These are phyloP conservation scores for Sugiyamaella sp. DNA, from an alignment of 1,139 yeast genomes.

Conservation along the genomic window DNA sequence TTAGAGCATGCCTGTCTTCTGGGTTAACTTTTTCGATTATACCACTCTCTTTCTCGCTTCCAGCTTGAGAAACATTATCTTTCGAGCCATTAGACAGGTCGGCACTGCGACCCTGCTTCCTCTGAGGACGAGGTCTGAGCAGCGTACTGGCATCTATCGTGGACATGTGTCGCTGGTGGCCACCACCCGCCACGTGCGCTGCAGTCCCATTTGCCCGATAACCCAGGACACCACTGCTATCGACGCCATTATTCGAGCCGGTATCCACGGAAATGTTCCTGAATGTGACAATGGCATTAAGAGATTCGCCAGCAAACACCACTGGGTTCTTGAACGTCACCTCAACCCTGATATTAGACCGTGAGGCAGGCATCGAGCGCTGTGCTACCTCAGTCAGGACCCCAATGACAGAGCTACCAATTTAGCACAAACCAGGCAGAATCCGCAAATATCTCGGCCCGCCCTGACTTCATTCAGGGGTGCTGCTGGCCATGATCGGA, in stretches of 20 bases:
- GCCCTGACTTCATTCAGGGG: neutral
- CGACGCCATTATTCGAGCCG: conserved; percentile 1
- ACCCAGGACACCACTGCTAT: neutral
- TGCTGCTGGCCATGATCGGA: too few species aligned
- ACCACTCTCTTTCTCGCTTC: too few species aligned
- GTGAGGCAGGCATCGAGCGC: conserved; percentile 17
- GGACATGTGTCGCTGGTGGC: conserved; percentile 14
- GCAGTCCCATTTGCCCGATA: neutral
- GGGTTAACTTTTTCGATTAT: too few species aligned
- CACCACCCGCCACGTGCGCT: neutral
- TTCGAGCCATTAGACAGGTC: conserved; percentile 9
- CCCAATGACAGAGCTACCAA: neutral
- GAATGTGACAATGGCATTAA: conserved; percentile 42
- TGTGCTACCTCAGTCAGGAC: too few species aligned
- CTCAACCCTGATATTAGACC: conserved; percentile 41
- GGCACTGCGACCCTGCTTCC: neutral
- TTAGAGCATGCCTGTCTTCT: too few species aligned
- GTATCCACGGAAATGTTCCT: conserved; percentile 31
- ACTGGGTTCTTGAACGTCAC: conserved; percentile 46
- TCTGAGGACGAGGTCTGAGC: conserved; percentile 9
- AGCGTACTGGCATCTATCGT: conserved; percentile 13
- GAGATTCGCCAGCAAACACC: conserved; percentile 47
- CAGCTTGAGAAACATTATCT: too few species aligned
- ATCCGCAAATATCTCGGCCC: neutral
- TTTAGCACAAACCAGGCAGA: neutral